Evolutionary conservation across 1,139 yeast species (phyloP), one percentile per base, ranked within the genome.

Genomic region (Nakaseomyces uthaithaninus): DNA sequence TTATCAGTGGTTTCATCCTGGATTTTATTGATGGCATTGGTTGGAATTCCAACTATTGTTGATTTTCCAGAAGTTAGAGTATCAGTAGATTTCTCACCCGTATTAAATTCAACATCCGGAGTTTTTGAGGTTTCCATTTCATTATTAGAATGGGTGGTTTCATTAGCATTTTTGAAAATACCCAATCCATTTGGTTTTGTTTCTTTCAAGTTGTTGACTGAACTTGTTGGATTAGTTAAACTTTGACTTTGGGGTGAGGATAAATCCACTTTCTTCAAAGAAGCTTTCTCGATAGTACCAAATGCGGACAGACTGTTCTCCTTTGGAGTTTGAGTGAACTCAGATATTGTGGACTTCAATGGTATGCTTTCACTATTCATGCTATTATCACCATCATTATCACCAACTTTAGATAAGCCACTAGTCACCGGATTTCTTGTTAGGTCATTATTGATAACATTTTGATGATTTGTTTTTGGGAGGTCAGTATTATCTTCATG

Each of bases 181-280:
- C 33, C 33, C 14, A 28, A 17, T 17, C 33, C 33, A 16, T 11
- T 28, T 28, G 22, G 22, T 9, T 28, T 16, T 2, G 4, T 28
- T 17, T 17, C 22, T 11, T 16, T 16, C 11, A 17, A 8, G n/a
- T 7, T 16, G 12, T 28, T n/a, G n/a, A n/a, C 12, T 8, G 20
- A 10, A 17, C 7, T 28, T 6, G 33, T 5, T 11, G 10, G 3
- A 16, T 14, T n/a, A 8, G 12, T 17, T n/a, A n/a, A n/a, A n/a
- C 10, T 28, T 28, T 16, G 33, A 16, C 16, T 28, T 28, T 2
- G 33, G 33, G 12, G 33, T n/a, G n/a, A 28, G 11, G 33, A 20
- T 16, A 28, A 17, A 28, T 28, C 22, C 6, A 28, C 22, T 16
- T 28, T 28, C 11, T 28, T 28, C 12, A 28, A 6, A 17, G 33